Percentiles rank a stretch among this genome's conserved stretches.
Evolutionary conservation across 2,329 filamentous ascomycete species (phyloP).

Genomic region (Pseudogymnoascus sp.): DNA sequence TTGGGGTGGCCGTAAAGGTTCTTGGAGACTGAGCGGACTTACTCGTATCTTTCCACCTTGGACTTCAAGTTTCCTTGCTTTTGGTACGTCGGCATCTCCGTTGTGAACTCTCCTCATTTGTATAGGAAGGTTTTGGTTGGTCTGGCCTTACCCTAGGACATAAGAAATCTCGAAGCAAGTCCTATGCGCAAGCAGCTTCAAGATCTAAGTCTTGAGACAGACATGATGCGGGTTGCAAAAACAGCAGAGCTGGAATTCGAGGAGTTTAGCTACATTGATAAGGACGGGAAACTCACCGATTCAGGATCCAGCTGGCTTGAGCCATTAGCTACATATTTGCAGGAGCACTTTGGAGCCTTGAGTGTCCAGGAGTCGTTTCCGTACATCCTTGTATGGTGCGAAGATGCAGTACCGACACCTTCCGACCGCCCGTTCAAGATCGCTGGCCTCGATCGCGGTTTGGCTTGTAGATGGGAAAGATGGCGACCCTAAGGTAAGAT

Average conservation of each 20-base stretch:
- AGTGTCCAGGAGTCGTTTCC: neutral
- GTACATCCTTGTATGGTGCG: neutral
- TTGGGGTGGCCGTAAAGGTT: neutral
- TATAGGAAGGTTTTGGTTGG: too few species aligned
- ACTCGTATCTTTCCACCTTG: slow-evolving; percentile 68
- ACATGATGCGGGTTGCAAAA: too few species aligned
- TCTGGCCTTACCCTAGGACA: too few species aligned
- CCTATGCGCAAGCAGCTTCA: too few species aligned
- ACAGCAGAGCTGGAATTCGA: too few species aligned
- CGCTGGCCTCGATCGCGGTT: neutral
- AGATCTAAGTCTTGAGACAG: too few species aligned
- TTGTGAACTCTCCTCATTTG: neutral
- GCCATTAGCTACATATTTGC: too few species aligned
- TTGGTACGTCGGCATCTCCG: neutral
- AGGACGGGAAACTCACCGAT: too few species aligned
- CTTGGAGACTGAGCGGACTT: slow-evolving; percentile 27
- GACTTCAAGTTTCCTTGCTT: slow-evolving; percentile 16
- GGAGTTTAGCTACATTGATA: too few species aligned
- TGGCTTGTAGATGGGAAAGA: neutral
- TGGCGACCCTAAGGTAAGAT: too few species aligned
- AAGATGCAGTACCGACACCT: neutral
- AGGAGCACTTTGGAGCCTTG: neutral
- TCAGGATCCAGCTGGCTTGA: too few species aligned
- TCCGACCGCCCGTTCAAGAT: neutral
- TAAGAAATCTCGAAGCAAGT: too few species aligned